Evolutionary conservation across 768 basidiomycete genomes (phyloP), one percentile per base, ranked within the genome.

Genomic region (Pholiota conissans): DNA sequence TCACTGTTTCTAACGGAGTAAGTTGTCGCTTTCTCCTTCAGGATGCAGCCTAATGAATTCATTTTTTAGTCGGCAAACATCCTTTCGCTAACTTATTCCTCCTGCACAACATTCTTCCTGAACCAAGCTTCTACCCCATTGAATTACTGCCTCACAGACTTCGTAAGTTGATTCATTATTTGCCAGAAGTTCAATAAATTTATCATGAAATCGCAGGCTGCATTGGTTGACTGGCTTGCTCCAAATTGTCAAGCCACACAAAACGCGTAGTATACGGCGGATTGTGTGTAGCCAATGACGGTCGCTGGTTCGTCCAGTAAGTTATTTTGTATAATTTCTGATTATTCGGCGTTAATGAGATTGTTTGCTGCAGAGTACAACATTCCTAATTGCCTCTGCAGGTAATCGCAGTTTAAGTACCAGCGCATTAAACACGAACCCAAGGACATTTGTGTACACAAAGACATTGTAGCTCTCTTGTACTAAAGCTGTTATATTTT

Each of bases 81-180:
- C 49, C 63, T 69, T 10, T 73, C 63, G 5, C 20, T 82, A 74
- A 63, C 69, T 28, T 82, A 73, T 64, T 26, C 63, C 10, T 72
- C 67, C 57, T 82, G 79, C 68, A 62, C 70, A 52, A 71, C 77
- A 9, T 81, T 80, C 73, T 77, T 82, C 65, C 65, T 78, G 49
- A 80, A 82, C 64, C 81, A 81, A 63, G 76, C 75, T 50, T 55
- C 65, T 54, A 65, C 50, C 20, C 56, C 67, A n/a, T 61, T 80
- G 27, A 66, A 67, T n/a, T 83, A 78, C 64, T 81, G 79, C 63
- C 74, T 78, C 32, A 73, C 67, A 9, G 76, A 79, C 61, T 82
- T 75, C 73, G 79, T 80, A 64, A 50, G 73, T 52, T 22, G 5
- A 16, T 32, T 26, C 22, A 0, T 42, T 14, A 9, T 13, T 9